Conservation (phyloP, 345 rosid species). For the Luvunga scandens region DNA sequence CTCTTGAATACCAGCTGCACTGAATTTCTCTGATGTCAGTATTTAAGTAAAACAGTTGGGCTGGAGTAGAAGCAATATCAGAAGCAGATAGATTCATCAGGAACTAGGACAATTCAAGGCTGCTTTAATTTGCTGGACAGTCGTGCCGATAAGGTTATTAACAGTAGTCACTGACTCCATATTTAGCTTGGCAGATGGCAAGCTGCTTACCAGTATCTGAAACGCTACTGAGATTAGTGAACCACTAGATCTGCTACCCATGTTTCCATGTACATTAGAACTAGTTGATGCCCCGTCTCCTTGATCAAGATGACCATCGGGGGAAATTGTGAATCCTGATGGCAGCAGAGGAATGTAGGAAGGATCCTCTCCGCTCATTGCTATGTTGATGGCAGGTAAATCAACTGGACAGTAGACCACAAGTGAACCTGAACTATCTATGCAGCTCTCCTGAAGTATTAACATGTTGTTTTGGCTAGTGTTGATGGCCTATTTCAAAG, state of each 20-base stretch:
- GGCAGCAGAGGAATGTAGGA: constrained; percentile 83
- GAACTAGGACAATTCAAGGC: constrained; percentile 78
- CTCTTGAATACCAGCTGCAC: constrained; percentile 44
- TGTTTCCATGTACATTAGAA: constrained; percentile 31
- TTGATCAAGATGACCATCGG: constrained; percentile 54
- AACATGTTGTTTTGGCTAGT: constrained; percentile 84
- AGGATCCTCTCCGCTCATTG: constrained; percentile 93
- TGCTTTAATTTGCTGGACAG: constrained; percentile 88
- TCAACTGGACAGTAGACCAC: constrained; percentile 90
- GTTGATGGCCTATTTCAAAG: constrained; percentile 54
- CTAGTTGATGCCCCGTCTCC: constrained; percentile 70
- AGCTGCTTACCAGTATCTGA: constrained; percentile 86
- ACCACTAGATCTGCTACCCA: constrained; percentile 48
- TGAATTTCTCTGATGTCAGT: constrained; percentile 37
- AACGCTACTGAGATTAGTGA: constrained; percentile 86
- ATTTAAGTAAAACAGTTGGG: constrained; percentile 52
- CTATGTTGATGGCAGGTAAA: constrained; percentile 72
- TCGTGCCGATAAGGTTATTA: constrained; percentile 78
- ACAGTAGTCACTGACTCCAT: constrained; percentile 93
- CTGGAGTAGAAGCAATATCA: constrained; percentile 26
- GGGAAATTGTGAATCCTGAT: constrained; percentile 85
- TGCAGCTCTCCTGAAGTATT: constrained; percentile 92
- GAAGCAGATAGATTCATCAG: constrained; percentile 31
- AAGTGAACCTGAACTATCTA: constrained; percentile 79
- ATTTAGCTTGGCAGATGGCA: constrained; percentile 85